Evolutionary conservation across 2,329 filamentous ascomycete genomes (phyloP).

Genomic region (Stachybotrys elegans): DNA sequence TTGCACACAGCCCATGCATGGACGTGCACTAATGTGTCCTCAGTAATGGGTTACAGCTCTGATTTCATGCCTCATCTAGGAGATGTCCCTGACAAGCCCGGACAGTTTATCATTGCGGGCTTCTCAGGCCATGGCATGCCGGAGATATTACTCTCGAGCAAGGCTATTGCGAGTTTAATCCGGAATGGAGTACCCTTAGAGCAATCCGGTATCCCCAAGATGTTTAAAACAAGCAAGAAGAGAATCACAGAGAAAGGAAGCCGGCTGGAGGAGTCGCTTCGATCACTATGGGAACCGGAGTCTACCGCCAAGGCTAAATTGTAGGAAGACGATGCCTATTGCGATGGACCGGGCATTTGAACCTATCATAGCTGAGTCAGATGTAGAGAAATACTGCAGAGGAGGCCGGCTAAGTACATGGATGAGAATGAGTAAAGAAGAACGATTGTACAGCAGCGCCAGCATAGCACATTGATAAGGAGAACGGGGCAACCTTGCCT

Average conservation of each 20-base stretch:
- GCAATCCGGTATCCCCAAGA: slow-evolving; percentile 28
- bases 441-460: too few relatives aligned
- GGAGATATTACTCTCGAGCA: slow-evolving; percentile 34
- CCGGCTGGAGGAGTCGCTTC: slow-evolving; percentile 1
- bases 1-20: too few relatives aligned
- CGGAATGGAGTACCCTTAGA: slow-evolving; percentile 22
- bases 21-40: too few relatives aligned
- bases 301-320: too few relatives aligned
- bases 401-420: too few relatives aligned
- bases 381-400: too few relatives aligned
- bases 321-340: too few relatives aligned
- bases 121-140: slow-evolving; percentile 49
- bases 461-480: too few relatives aligned
- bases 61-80: slow-evolving; percentile 40
- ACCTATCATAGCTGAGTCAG: too few relatives aligned
- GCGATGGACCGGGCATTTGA: too few relatives aligned
- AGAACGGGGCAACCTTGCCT: too few relatives aligned
- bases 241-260: slow-evolving; percentile 14
- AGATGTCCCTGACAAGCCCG: slow-evolving; percentile 22
- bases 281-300: slow-evolving; percentile 5
- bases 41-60: slow-evolving; percentile 34
- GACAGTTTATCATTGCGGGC: slow-evolving; percentile 39
- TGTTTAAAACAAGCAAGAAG: slow-evolving; percentile 26
- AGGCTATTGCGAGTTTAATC: slow-evolving; percentile 37
- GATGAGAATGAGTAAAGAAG: too few relatives aligned